Conservation (phyloP, 2,329 filamentous ascomycete species). For the Intubia oerlemansii region DNA sequence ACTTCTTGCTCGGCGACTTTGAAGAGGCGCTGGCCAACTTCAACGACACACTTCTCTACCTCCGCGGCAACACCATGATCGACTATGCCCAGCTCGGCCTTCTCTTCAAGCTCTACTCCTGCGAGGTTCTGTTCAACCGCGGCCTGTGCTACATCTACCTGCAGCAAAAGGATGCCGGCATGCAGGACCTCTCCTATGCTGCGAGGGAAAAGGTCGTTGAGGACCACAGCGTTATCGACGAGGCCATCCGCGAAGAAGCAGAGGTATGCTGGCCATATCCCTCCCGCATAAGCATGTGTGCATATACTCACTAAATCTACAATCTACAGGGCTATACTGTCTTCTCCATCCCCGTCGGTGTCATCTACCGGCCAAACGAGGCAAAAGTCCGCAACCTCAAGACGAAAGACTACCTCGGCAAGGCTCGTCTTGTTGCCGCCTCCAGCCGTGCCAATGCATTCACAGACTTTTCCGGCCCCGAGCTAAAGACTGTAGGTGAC, state of each 20-base stretch:
- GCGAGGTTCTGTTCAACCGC: conserved; percentile 92
- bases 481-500: conserved; percentile 53
- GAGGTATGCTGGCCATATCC: conserved; percentile 35
- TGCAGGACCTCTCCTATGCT: conserved; percentile 79
- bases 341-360: conserved; percentile 91
- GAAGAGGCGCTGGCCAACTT: conserved; percentile 96
- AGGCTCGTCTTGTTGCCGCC: conserved; percentile 80
- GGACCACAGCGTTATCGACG: conserved; percentile 94
- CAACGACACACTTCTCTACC: conserved; percentile 88
- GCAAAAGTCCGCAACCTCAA: conserved; percentile 97
- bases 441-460: conserved; percentile 64
- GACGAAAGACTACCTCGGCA: conserved; percentile 92
- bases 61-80: conserved; percentile 90
- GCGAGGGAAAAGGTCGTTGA: conserved; percentile 91
- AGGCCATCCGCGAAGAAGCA: conserved; percentile 81
- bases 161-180: conserved; percentile 71
- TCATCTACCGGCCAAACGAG: conserved; percentile 87
- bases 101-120: conserved; percentile 91
- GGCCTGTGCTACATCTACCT: conserved; percentile 95
- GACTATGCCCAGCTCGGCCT: conserved; percentile 93
- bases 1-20: conserved; percentile 91
- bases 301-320: too few species aligned
- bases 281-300: too few species aligned
- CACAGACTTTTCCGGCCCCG: conserved; percentile 60
- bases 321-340: conserved; percentile 73